Conservation (phyloP, 2,329 filamentous ascomycete species). For the Cladophialophora exuberans region DNA sequence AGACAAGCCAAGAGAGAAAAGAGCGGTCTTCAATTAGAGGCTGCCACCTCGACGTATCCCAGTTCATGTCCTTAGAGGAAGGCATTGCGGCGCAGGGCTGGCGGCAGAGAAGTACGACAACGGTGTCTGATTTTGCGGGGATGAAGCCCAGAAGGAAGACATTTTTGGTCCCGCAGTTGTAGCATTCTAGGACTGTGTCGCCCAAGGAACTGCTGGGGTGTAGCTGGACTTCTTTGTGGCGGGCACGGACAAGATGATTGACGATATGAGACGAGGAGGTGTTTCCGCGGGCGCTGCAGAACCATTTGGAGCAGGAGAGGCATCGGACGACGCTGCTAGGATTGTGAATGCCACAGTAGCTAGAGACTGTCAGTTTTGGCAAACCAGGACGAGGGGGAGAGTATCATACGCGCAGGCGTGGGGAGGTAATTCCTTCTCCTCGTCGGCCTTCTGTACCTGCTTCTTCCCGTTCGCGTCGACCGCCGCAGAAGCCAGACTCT, state of each 20-base stretch:
- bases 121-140: slow-evolving; percentile 96
- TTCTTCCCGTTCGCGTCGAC: slow-evolving; percentile 68
- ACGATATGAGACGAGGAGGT: slow-evolving; percentile 97
- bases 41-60: slow-evolving; percentile 98
- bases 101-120: slow-evolving; percentile 93
- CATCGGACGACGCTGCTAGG: slow-evolving; percentile 96
- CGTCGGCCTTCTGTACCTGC: slow-evolving; percentile 55
- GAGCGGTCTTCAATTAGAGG: slow-evolving; percentile 95
- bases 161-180: slow-evolving; percentile 99
- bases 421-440: slow-evolving; percentile 83
- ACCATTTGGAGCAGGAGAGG: slow-evolving; percentile 95
- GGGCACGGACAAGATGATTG: slow-evolving; percentile 94
- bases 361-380: slow-evolving; percentile 42
- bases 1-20: slow-evolving; percentile 92
- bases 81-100: slow-evolving; percentile 94
- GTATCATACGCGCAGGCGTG: slow-evolving; percentile 93
- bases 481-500: slow-evolving; percentile 77
- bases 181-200: slow-evolving; percentile 96
- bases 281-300: slow-evolving; percentile 96
- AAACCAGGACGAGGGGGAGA: neutral
- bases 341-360: slow-evolving; percentile 97
- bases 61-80: slow-evolving; percentile 99
- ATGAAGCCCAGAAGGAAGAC: slow-evolving; percentile 98
- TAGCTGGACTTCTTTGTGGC: slow-evolving; percentile 97
- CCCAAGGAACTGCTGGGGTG: slow-evolving; percentile 91